Percentiles rank a stretch among this genome's conserved stretches.
Conservation (phyloP, 129 eudicot species). For the Flaveria sonorensis region DNA sequence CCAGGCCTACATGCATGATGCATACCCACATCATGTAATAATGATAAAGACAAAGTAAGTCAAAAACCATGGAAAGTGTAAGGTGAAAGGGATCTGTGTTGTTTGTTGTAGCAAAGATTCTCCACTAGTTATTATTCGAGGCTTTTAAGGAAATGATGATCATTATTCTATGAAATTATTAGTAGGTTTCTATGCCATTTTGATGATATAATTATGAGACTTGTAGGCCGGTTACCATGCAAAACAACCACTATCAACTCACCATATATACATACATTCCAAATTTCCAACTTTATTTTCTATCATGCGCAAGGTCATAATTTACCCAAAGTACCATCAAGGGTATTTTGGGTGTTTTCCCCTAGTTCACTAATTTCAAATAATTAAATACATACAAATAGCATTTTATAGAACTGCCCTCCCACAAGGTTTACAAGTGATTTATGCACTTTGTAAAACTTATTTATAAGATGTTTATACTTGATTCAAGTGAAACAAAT, state of each 20-base stretch:
- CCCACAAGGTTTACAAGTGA: too few relatives aligned
- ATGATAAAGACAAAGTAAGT: conserved; percentile 21
- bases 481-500: too few relatives aligned
- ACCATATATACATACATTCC: conserved; percentile 3
- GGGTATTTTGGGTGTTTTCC: too few relatives aligned
- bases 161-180: conserved; percentile 22
- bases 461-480: too few relatives aligned
- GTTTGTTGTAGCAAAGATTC: conserved; percentile 44
- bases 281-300: conserved; percentile 5
- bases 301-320: background rate
- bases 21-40: background rate
- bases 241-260: conserved; percentile 38
- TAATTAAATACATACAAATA: too few relatives aligned
- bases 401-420: too few relatives aligned
- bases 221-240: conserved; percentile 41
- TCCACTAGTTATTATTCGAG: conserved; percentile 33
- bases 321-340: too few relatives aligned
- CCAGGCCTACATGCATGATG: background rate
- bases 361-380: too few relatives aligned
- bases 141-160: conserved; percentile 34
- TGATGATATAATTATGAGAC: conserved; percentile 16
- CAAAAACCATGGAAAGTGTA: conserved; percentile 25
- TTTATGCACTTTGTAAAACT: too few relatives aligned
- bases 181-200: conserved; percentile 25
- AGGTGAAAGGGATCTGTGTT: conserved; percentile 35